A percentile compares a stretch with the other conserved stretches of the same genome.
Conservation (phyloP, 108 stramenopile species). For the Nitzschia sp. region DNA sequence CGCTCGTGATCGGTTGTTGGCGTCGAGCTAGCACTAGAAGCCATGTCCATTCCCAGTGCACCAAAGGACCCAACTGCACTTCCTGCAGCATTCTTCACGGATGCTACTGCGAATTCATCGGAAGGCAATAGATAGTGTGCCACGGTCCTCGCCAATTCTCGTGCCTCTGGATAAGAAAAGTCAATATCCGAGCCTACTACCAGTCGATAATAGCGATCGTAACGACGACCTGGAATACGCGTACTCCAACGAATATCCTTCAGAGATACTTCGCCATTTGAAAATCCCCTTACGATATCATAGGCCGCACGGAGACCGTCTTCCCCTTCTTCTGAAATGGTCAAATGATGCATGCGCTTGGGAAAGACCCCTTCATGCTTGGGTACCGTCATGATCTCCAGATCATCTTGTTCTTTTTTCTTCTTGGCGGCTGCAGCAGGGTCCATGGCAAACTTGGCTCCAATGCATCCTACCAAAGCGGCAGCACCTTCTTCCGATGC, state of each 20-base stretch:
- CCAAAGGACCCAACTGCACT: slow-evolving; percentile 15
- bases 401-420: background rate
- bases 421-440: background rate
- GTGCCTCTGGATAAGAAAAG: slow-evolving; percentile 45
- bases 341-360: slow-evolving; percentile 25
- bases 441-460: slow-evolving; percentile 27
- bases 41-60: slow-evolving; percentile 28
- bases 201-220: slow-evolving; percentile 26
- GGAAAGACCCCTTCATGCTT: slow-evolving; percentile 23
- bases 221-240: slow-evolving; percentile 5
- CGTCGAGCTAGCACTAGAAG: background rate
- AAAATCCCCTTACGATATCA: slow-evolving; percentile 22
- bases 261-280: slow-evolving; percentile 16
- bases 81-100: slow-evolving; percentile 4
- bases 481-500: slow-evolving; percentile 31
- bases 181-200: slow-evolving; percentile 46
- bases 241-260: slow-evolving; percentile 37
- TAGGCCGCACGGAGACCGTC: slow-evolving; percentile 11
- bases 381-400: slow-evolving; percentile 28
- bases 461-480: slow-evolving; percentile 35
- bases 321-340: slow-evolving; percentile 34
- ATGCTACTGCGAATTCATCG: slow-evolving; percentile 21
- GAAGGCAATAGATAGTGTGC: slow-evolving; percentile 40
- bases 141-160: slow-evolving; percentile 38
- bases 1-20: background rate